Percentiles rank a stretch among this genome's conserved stretches.
phyloP scores from a whole-genome alignment of 495 filamentous ascomycete genomes.

The Neurospora sp. region DNA sequence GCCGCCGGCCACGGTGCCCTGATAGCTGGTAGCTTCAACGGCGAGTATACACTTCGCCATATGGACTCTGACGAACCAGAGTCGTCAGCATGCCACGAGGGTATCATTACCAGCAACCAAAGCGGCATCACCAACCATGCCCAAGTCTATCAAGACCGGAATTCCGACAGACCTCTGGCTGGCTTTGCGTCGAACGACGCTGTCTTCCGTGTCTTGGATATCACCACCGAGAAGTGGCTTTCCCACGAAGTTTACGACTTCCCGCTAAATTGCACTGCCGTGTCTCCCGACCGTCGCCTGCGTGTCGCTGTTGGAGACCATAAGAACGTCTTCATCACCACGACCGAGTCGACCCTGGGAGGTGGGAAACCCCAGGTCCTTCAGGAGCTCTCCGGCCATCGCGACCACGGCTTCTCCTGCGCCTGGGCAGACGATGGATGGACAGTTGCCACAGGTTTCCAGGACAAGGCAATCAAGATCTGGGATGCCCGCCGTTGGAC shows the following conservation, averaged over 20 bases:
- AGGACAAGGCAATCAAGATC: slow-evolving; percentile 75
- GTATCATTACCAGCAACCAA: slow-evolving; percentile 52
- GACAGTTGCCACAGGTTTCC: slow-evolving; percentile 82
- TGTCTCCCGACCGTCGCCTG: slow-evolving; percentile 68
- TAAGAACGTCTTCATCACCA: slow-evolving; percentile 36
- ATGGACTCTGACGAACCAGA: slow-evolving; percentile 36
- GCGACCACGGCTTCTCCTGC: slow-evolving; percentile 79
- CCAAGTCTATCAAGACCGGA: slow-evolving; percentile 54
- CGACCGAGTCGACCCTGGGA: slow-evolving; percentile 29
- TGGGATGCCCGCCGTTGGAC: slow-evolving; percentile 76
- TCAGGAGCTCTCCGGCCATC: slow-evolving; percentile 54
- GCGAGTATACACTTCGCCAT: slow-evolving; percentile 63
- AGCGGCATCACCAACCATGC: slow-evolving; percentile 86
- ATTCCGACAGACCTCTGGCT: slow-evolving; percentile 50
- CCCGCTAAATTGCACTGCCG: slow-evolving; percentile 76
- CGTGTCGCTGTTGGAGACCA: slow-evolving; percentile 60
- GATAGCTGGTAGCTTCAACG: slow-evolving; percentile 70
- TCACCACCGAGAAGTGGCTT: slow-evolving; percentile 55
- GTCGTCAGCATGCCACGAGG: slow-evolving; percentile 39
- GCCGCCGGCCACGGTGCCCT: slow-evolving; percentile 56
- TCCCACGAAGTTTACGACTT: slow-evolving; percentile 49
- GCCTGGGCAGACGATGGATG: slow-evolving; percentile 86
- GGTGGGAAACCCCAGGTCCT: slow-evolving; percentile 30
- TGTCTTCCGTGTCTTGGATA: slow-evolving; percentile 65
- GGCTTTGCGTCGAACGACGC: slow-evolving; percentile 81